Conservation (phyloP, 2,329 filamentous ascomycete species). For the Trichoderma polysporum region DNA sequence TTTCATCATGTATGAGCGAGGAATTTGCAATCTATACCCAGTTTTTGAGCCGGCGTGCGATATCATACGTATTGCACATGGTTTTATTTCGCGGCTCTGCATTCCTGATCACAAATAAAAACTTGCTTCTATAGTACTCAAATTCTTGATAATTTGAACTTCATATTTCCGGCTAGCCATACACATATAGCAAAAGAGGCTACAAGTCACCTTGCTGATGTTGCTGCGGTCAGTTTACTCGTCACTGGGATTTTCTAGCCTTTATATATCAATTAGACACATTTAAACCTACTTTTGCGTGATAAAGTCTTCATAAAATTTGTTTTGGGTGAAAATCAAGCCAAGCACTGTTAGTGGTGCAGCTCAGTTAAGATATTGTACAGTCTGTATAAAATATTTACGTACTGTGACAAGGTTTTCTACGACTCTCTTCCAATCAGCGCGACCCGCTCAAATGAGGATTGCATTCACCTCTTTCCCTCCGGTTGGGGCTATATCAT, state of each 20-base stretch:
- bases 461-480: neutral
- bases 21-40: constrained; percentile 1
- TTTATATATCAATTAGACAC: neutral
- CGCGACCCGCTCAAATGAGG: neutral
- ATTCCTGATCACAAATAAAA: neutral
- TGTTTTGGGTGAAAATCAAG: neutral
- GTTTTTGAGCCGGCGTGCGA: neutral
- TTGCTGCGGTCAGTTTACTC: too few species aligned
- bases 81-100: neutral
- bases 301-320: neutral
- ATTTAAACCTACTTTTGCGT: neutral
- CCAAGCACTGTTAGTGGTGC: neutral
- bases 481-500: neutral
- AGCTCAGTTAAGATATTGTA: neutral
- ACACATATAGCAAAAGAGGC: neutral
- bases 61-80: neutral
- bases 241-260: too few species aligned
- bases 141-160: neutral
- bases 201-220: too few species aligned
- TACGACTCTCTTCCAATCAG: neutral
- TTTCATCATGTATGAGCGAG: neutral
- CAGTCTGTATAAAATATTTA: neutral
- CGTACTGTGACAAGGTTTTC: constrained; percentile 20
- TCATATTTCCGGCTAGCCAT: neutral
- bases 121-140: neutral